Percentiles rank a stretch among this genome's conserved stretches.
phyloP scores from a whole-genome alignment of 2,329 filamentous ascomycete genomes.

The Phialophora tarda region DNA sequence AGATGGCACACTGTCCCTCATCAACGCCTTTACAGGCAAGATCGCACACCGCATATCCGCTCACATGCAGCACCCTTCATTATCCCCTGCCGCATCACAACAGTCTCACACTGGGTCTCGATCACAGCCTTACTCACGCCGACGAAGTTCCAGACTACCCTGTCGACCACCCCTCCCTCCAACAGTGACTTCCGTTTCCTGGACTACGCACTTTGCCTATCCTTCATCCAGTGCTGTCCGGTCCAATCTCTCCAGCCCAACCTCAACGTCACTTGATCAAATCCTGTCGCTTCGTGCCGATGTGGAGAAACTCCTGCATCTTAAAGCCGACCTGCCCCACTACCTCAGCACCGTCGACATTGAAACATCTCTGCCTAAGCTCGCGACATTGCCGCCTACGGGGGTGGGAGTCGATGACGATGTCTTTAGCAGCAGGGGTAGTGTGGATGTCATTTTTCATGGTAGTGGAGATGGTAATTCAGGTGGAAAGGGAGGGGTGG shows the following conservation, averaged over 20 bases:
- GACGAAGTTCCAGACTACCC: conserved; percentile 13
- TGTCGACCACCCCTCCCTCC: background rate
- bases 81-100: background rate
- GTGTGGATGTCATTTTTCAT: conserved; percentile 73
- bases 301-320: conserved; percentile 43
- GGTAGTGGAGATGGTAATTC: conserved; percentile 41
- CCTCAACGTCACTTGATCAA: conserved; percentile 50
- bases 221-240: conserved; percentile 48
- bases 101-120: background rate
- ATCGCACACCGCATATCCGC: conserved; percentile 64
- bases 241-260: conserved; percentile 46
- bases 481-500: conserved; percentile 50
- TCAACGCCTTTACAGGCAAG: conserved; percentile 81
- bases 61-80: background rate
- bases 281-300: conserved; percentile 49
- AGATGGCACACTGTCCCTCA: conserved; percentile 76
- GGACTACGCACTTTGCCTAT: conserved; percentile 62
- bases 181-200: conserved; percentile 48
- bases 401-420: conserved; percentile 59
- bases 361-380: conserved; percentile 74
- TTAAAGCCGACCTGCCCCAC: conserved; percentile 67
- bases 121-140: conserved; percentile 15
- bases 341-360: conserved; percentile 74
- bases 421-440: conserved; percentile 72
- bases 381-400: conserved; percentile 72